A percentile compares a stretch with the other conserved stretches of the same genome.
phyloP scores from a whole-genome alignment of 495 filamentous ascomycete species.

The Tuber calosporum region DNA sequence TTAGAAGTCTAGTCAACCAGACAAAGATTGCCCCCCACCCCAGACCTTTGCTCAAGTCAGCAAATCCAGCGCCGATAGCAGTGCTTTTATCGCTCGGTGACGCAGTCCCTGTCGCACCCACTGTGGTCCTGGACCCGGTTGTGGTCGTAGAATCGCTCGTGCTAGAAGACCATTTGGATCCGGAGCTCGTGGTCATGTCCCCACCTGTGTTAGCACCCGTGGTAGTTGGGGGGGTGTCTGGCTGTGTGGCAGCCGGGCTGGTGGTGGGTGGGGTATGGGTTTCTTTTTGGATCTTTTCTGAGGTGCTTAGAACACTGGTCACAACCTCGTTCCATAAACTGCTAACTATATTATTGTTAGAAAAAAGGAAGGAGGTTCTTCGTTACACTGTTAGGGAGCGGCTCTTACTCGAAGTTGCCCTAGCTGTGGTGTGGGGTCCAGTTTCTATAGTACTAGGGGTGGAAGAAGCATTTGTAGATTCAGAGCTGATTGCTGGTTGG shows the following conservation, averaged over 20 bases:
- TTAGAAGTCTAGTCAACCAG: constrained; percentile 20
- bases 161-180: background rate
- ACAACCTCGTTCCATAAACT: background rate
- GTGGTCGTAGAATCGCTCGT: background rate
- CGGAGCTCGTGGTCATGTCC: background rate
- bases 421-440: background rate
- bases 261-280: background rate
- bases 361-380: background rate
- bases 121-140: background rate
- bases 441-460: background rate
- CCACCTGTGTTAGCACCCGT: background rate
- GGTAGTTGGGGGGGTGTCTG: background rate
- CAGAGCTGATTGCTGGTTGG: background rate
- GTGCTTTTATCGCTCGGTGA: constrained; percentile 19
- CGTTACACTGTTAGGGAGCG: background rate
- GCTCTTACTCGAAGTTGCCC: background rate
- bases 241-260: background rate
- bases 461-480: background rate
- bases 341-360: background rate
- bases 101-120: constrained; percentile 4
- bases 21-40: constrained; percentile 13
- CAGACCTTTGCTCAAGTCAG: constrained; percentile 14
- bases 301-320: background rate
- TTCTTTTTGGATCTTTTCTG: background rate
- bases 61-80: constrained; percentile 20